Base-by-base conservation (phyloP, 495 filamentous ascomycete species). In the Darksidea phi region DNA sequence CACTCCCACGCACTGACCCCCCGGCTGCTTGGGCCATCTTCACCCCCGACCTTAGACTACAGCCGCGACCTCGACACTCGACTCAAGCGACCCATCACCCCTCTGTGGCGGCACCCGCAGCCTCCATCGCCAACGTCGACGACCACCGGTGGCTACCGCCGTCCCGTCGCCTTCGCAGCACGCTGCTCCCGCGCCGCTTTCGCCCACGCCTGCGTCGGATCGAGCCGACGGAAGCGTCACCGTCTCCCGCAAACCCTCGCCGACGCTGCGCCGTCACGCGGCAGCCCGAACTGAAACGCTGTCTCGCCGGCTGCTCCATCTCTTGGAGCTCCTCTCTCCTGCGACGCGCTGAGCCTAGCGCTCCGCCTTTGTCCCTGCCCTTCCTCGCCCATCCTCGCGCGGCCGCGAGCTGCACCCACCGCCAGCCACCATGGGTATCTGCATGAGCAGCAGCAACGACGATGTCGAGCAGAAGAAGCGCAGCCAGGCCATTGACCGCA, bases 401-500 rank as follows among this genome's bases (percentile, higher is more conserved):
- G 63, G 67, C 66, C 23, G 37, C 26, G 28, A 49, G 54, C 59
- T 60, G 56, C 65, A 57, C 48, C 55, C n/a, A 51, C 32, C 48
- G 32, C 52, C 51, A 60, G 47, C 23, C 75, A 86, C 70, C 72
- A 98, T 98, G 94, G 94, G 94, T 72, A 80, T 80, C 59, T 97
- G 94, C 79, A 85, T 91, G 80, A 95, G 90, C 77, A 84, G 86
- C 37, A 78, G 80, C 64, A 84, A 83, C 71, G 80, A 86, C 71
- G 90, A 85, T 73, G 89, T 80, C 69, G 94, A 98, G 74, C 87
- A 89, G 80, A 94, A 89, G 80, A 96, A 95, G 79, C 82, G 85
- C 67, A 97, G 92, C 74, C 90, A 95, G 75, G 85, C 84, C 73
- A 98, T 98, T 68, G 94, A 98, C 74, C 86, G 87, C 71, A 88